Evolutionary conservation across 73 alveolate genomes (phyloP).

Genomic region (Stentor roeselii): DNA sequence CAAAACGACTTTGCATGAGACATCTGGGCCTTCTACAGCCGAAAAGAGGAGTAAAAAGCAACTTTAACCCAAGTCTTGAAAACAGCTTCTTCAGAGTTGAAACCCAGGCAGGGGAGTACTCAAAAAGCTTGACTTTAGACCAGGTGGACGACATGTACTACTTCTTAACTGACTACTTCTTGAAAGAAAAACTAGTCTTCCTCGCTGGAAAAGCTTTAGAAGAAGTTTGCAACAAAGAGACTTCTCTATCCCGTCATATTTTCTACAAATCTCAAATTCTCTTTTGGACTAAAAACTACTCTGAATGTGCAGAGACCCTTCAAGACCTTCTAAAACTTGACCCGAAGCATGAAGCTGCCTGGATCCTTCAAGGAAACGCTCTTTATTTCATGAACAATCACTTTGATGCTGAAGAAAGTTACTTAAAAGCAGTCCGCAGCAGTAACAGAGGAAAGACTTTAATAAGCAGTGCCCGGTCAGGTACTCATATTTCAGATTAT

Average conservation of each 20-base stretch:
- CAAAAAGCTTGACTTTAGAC: slow-evolving; percentile 29
- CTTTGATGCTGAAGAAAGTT: slow-evolving; percentile 64
- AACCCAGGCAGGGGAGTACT: slow-evolving; percentile 5
- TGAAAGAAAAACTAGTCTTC: slow-evolving; percentile 36
- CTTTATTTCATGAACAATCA: slow-evolving; percentile 48
- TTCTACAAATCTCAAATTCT: slow-evolving; percentile 48
- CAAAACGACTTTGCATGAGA: slow-evolving; percentile 57
- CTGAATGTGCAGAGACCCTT: slow-evolving; percentile 50
- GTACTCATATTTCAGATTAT: slow-evolving; percentile 24
- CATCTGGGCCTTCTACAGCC: slow-evolving; percentile 35
- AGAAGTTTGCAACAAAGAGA: slow-evolving; percentile 25
- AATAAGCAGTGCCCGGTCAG: not conserved
- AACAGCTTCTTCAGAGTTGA: not conserved
- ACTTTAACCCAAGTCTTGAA: slow-evolving; percentile 1
- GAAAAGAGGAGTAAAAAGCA: slow-evolving; percentile 37
- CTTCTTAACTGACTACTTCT: slow-evolving; percentile 24
- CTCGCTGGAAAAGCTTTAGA: slow-evolving; percentile 30
- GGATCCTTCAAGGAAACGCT: slow-evolving; percentile 63
- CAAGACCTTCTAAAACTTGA: slow-evolving; percentile 44
- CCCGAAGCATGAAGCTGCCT: slow-evolving; percentile 49
- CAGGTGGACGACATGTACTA: slow-evolving; percentile 32
- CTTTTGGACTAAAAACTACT: slow-evolving; percentile 55
- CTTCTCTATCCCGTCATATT: slow-evolving; percentile 5
- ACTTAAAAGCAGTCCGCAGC: slow-evolving; percentile 65
- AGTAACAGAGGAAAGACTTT: slow-evolving; percentile 44